phyloP scores from a whole-genome alignment of 768 basidiomycete genomes.

The Lentinula lateritia region DNA sequence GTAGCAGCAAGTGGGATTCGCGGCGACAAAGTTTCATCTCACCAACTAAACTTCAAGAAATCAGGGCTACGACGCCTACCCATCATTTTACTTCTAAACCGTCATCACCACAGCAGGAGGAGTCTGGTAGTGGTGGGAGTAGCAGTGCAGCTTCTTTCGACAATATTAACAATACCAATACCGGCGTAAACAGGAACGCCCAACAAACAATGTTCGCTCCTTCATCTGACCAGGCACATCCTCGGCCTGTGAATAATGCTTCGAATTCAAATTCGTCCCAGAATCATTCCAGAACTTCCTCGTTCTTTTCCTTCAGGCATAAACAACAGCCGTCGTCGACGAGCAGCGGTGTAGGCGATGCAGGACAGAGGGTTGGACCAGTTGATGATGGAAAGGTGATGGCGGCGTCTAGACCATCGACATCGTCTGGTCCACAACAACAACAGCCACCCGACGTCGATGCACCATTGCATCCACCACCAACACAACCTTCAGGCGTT shows the following conservation, averaged over 20 bases:
- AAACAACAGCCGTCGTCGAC: not conserved
- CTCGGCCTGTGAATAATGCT: constrained; percentile 6
- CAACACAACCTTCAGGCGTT: not conserved
- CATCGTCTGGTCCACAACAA: not conserved
- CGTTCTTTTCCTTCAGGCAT: constrained; percentile 54
- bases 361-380: not conserved
- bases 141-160: not conserved
- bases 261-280: not conserved
- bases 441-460: not conserved
- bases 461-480: not conserved
- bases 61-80: constrained; percentile 15
- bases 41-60: constrained; percentile 27
- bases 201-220: not conserved
- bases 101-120: not conserved
- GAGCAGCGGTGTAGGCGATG: not conserved
- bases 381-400: not conserved
- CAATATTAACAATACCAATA: not conserved
- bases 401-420: not conserved
- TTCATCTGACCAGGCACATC: constrained; percentile 13
- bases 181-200: not conserved
- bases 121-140: not conserved
- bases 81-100: constrained; percentile 9
- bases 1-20: constrained; percentile 25
- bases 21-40: constrained; percentile 30
- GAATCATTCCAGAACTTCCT: constrained; percentile 50